Base-by-base conservation (phyloP, 2,329 filamentous ascomycete species). In the Botryosphaeria agaves region DNA sequence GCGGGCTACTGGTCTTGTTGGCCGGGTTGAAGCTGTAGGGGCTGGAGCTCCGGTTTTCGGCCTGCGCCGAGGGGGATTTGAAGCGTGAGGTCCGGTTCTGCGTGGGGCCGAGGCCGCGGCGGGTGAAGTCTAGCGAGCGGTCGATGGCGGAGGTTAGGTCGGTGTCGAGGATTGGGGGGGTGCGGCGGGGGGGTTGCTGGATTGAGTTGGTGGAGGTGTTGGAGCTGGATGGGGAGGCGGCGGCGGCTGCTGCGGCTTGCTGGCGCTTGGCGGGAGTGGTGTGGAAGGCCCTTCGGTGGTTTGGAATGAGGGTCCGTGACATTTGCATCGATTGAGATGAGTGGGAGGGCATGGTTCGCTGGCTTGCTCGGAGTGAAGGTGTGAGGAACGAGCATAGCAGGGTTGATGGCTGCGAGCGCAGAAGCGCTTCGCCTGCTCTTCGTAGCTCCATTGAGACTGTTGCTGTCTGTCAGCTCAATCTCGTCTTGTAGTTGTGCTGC, bases 361-460 rank as follows among this genome's bases (percentile, higher is more conserved):
- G 34, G 23, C 31, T 30, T 36, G 31, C 34, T 21, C 37, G 33
- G 8, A 25, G 28, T 24, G 34, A 19, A 26, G 31, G 15, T 30
- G 30, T 28, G 14, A 32, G 12, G 28, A 29, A 29, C n/a, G 15
- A 7, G n/a, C 18, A 12, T 14, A 29, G 41, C 9, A 30, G 40
- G 38, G 28, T 36, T 39, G 33, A 19, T 11, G 33, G 36, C n/a
- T 33, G 34, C n/a, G 31, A 33, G 35, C 46, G 50, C 33, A 47
- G 30, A 17, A 52, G 35, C 28, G 40, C 35, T 30, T 46, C 41
- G 24, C 40, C 43, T n/a, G 40, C 42, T 16, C 41, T 32, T 32
- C 41, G 40, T 18, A 46, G 11, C 23, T 52, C 48, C 49, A 52
- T 52, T 16, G 26, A 26, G 12, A 29, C 29, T 14, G 12, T 23